Percentiles rank a stretch among this genome's conserved stretches.
phyloP scores from a whole-genome alignment of 2,329 filamentous ascomycete species.

The Daldinia eschscholtzii region DNA sequence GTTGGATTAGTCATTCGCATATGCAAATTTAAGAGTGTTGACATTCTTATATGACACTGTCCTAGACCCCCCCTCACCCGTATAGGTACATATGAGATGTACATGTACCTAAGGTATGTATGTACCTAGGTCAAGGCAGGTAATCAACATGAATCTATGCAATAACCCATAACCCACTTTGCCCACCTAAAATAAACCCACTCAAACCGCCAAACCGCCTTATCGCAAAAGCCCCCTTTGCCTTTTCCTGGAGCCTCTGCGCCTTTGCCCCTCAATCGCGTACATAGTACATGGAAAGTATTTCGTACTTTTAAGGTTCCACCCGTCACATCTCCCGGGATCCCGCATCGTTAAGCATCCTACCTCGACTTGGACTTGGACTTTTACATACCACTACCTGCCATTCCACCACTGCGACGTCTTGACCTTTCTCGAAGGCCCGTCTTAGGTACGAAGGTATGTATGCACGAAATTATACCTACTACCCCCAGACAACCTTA shows the following conservation, averaged over 20 bases:
- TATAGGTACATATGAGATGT: no score
- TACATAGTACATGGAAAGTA: constrained; percentile 29
- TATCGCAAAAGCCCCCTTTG: constrained; percentile 16
- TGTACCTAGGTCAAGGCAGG: no score
- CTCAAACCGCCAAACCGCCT: background rate
- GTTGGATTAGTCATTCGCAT: no score
- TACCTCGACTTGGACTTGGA: constrained; percentile 10
- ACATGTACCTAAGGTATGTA: no score
- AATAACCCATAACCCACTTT: background rate
- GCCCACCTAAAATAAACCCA: constrained; percentile 6
- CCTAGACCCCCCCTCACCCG: no score
- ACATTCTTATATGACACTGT: no score
- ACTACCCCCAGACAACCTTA: constrained; percentile 15
- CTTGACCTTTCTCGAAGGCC: constrained; percentile 16
- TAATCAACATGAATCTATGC: background rate
- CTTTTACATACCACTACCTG: constrained; percentile 16
- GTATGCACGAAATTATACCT: constrained; percentile 35
- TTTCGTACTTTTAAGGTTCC: constrained; percentile 37
- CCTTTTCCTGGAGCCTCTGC: background rate
- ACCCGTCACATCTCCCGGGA: constrained; percentile 42
- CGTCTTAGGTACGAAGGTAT: constrained; percentile 31
- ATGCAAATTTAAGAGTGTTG: no score
- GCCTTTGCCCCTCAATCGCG: constrained; percentile 29
- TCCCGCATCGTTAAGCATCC: constrained; percentile 37
- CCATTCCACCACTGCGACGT: constrained; percentile 8